Evolutionary conservation across 257 asterid genomes (phyloP).

Genomic region (Plectranthus barbatus): DNA sequence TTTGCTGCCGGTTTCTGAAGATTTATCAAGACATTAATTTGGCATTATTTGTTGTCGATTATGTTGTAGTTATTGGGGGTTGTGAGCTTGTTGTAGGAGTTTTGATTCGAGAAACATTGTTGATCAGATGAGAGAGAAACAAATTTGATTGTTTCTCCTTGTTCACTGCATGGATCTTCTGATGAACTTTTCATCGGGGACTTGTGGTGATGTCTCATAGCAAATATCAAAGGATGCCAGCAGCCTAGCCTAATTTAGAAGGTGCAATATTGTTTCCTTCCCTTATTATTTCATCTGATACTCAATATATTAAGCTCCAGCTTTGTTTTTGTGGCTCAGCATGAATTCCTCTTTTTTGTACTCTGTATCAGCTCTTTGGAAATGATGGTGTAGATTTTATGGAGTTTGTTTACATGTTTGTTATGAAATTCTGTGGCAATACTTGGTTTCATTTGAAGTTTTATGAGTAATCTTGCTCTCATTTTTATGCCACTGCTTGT

Average conservation of each 20-base stretch:
- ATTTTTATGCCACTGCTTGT: no score
- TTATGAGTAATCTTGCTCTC: no score
- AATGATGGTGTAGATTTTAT: background rate
- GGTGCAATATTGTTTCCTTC: background rate
- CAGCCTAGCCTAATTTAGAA: background rate
- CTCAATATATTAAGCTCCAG: no score
- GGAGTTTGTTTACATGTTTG: background rate
- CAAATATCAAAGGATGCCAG: constrained; percentile 7
- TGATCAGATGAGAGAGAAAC: background rate
- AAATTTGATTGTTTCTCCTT: background rate
- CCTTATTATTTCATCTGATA: background rate
- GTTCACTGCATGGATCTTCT: no score
- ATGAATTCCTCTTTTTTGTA: background rate
- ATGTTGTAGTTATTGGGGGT: background rate
- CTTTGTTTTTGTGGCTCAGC: no score
- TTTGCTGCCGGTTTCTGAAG: background rate
- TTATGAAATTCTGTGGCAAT: no score
- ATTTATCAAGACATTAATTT: background rate
- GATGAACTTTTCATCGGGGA: no score
- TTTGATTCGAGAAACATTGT: background rate
- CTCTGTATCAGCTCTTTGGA: background rate
- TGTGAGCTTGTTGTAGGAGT: background rate
- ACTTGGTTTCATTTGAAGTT: background rate
- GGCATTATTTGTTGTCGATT: background rate
- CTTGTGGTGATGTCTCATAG: no score